Evolutionary conservation across 306 rosid genomes (phyloP).

Genomic region (Macrotyloma uniflorum): DNA sequence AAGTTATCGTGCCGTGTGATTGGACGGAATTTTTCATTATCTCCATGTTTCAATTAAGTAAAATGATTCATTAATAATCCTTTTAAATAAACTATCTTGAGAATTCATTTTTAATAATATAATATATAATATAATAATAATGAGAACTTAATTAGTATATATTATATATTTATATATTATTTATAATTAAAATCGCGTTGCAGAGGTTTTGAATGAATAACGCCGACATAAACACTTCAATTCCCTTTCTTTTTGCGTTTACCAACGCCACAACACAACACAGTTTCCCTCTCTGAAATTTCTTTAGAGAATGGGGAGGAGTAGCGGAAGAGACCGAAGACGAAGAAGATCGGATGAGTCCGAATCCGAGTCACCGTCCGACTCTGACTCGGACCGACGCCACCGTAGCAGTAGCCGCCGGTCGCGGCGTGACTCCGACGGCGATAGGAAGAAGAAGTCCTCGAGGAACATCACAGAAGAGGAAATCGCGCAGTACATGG

Average conservation of each 20-base stretch:
- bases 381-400: conserved; percentile 44
- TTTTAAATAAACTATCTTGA: no score
- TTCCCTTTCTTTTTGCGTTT: background rate
- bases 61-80: no score
- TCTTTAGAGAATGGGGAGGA: conserved; percentile 32
- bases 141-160: no score
- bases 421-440: conserved; percentile 51
- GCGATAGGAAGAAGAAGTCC: conserved; percentile 53
- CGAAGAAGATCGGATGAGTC: conserved; percentile 44
- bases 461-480: conserved; percentile 68
- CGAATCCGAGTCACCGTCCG: conserved; percentile 46
- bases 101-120: no score
- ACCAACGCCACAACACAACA: background rate
- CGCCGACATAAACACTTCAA: background rate
- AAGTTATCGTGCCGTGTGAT: no score
- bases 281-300: background rate
- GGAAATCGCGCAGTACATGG: conserved; percentile 68
- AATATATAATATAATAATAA: no score
- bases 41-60: no score
- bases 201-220: background rate
- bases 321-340: conserved; percentile 43
- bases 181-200: no score
- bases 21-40: no score
- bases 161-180: no score
- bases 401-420: conserved; percentile 48